These are phyloP conservation scores for Microthlaspi erraticum DNA, from an alignment of 345 rosid genomes.

Conservation along the genomic window DNA sequence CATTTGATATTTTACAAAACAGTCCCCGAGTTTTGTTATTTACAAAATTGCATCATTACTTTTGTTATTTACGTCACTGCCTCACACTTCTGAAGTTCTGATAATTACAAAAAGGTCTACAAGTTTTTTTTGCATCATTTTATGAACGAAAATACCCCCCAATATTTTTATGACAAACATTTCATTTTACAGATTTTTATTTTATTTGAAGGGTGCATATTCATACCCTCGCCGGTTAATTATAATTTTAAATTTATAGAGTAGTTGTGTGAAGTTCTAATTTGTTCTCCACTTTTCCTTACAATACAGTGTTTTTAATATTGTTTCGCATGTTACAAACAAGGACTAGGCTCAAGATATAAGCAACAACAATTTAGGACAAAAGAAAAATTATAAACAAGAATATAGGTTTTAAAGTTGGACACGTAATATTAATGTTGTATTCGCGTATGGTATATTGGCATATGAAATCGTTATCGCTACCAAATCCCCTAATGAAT, in stretches of 20 bases:
- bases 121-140: no score
- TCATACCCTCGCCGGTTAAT: slow-evolving; percentile 7
- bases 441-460: background rate
- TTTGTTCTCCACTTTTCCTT: slow-evolving; percentile 9
- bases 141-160: no score
- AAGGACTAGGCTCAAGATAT: slow-evolving; percentile 24
- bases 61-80: no score
- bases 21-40: background rate
- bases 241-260: background rate
- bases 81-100: no score
- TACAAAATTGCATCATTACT: no score
- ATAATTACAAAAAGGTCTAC: no score
- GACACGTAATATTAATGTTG: slow-evolving; percentile 1
- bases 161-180: no score
- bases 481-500: slow-evolving; percentile 30
- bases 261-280: slow-evolving; percentile 30
- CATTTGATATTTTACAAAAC: no score
- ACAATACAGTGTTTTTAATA: slow-evolving; percentile 10
- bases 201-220: background rate
- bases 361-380: slow-evolving; percentile 36
- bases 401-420: slow-evolving; percentile 19
- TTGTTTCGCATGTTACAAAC: slow-evolving; percentile 10
- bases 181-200: no score
- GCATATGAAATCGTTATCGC: background rate
- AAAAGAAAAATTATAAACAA: background rate